Evolutionary conservation across 1,284 basidiomycete genomes (phyloP).

Genomic region (Puccinia coronata): DNA sequence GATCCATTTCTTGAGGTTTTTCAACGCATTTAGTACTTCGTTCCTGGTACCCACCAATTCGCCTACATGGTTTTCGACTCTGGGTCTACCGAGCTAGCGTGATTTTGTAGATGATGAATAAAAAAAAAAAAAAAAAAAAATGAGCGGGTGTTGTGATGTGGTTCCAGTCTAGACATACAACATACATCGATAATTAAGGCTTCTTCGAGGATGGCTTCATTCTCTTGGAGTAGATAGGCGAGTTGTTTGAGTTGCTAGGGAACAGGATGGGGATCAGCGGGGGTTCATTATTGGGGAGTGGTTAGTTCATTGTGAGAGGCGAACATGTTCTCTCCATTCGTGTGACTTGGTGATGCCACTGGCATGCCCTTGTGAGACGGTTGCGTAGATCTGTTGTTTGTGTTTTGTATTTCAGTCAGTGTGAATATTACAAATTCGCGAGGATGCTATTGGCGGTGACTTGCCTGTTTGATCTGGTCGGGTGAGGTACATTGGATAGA

Average conservation of each 20-base stretch:
- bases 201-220: conserved; percentile 56
- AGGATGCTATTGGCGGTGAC: background rate
- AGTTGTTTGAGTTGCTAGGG: conserved; percentile 59
- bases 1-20: conserved; percentile 59
- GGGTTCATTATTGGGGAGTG: no score
- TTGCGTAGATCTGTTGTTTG: conserved; percentile 19
- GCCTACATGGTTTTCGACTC: conserved; percentile 58
- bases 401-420: background rate
- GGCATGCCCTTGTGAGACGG: conserved; percentile 5
- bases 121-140: no score
- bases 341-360: conserved; percentile 35
- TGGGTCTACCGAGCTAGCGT: conserved; percentile 57
- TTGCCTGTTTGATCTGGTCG: conserved; percentile 41
- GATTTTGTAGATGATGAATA: background rate
- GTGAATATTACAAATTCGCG: background rate
- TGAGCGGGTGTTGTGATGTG: no score
- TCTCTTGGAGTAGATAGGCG: conserved; percentile 57
- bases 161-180: no score
- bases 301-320: no score
- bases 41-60: conserved; percentile 58
- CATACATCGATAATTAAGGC: conserved; percentile 57
- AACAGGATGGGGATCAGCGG: background rate
- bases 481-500: conserved; percentile 21
- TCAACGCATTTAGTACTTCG: conserved; percentile 57
- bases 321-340: conserved; percentile 49